These are phyloP conservation scores for Litsea cubeba DNA, from an alignment of 164 flowering plant species.

Conservation along the genomic window DNA sequence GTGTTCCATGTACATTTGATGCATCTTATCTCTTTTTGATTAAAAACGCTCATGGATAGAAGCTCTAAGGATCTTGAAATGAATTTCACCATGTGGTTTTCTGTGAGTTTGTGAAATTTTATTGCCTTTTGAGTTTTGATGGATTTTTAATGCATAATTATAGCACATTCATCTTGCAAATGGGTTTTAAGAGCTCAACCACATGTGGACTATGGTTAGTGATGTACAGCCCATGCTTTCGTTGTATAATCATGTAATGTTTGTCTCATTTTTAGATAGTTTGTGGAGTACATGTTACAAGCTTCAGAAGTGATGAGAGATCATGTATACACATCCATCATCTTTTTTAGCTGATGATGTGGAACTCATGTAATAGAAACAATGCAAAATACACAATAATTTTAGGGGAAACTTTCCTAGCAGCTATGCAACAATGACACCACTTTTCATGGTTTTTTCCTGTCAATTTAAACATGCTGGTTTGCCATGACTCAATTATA, in stretches of 20 bases:
- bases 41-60: neutral
- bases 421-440: no score
- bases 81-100: neutral
- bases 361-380: neutral
- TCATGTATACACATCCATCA: neutral
- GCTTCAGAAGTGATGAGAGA: neutral
- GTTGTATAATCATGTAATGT: neutral
- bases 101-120: neutral
- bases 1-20: conserved; percentile 6
- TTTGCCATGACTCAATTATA: no score
- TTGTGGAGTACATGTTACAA: neutral
- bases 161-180: neutral
- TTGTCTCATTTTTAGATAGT: neutral
- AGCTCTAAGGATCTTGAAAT: conserved; percentile 5
- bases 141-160: neutral
- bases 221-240: neutral
- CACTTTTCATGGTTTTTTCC: no score
- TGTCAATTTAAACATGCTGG: no score
- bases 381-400: neutral
- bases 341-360: no score
- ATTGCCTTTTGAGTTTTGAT: neutral
- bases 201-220: neutral
- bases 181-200: neutral
- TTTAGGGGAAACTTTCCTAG: no score
- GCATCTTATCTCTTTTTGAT: neutral